phyloP scores from a whole-genome alignment of 805 yeast genomes.

The Barnettozyma salicaria region DNA sequence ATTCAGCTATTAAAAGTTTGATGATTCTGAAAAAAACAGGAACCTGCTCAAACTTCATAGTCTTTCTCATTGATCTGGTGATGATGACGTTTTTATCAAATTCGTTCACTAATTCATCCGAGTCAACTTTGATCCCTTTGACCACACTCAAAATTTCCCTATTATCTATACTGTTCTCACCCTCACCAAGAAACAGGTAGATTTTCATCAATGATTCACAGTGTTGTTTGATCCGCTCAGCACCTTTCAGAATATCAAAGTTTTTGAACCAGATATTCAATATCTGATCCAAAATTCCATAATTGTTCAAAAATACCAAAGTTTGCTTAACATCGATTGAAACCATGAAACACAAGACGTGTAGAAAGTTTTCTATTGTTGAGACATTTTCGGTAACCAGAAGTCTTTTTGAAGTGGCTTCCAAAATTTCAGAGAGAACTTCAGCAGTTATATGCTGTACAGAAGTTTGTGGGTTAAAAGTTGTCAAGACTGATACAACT shows the following conservation, averaged over 20 bases:
- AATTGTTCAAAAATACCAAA: constrained; percentile 47
- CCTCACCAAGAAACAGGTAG: constrained; percentile 49
- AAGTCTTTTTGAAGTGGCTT: constrained; percentile 67
- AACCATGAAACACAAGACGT: constrained; percentile 70
- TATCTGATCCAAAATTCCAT: constrained; percentile 40
- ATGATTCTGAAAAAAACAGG: constrained; percentile 68
- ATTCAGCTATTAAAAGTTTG: constrained; percentile 63
- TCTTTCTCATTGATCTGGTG: constrained; percentile 79
- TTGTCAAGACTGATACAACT: constrained; percentile 52
- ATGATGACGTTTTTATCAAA: constrained; percentile 55
- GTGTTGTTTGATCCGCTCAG: constrained; percentile 55
- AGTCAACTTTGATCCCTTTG: constrained; percentile 56
- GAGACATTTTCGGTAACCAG: constrained; percentile 59
- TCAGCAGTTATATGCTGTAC: constrained; percentile 5
- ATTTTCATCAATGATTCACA: constrained; percentile 68
- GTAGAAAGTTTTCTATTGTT: constrained; percentile 69
- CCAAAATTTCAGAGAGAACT: constrained; percentile 49
- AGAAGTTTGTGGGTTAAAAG: constrained; percentile 31
- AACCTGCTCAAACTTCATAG: constrained; percentile 52
- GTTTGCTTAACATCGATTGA: constrained; percentile 56
- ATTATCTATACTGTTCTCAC: neutral
- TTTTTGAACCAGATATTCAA: constrained; percentile 79
- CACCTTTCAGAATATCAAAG: constrained; percentile 75
- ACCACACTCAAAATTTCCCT: constrained; percentile 24
- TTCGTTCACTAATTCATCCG: constrained; percentile 60